Conservation (phyloP, 768 basidiomycete genomes). For the Mycena filopes region DNA sequence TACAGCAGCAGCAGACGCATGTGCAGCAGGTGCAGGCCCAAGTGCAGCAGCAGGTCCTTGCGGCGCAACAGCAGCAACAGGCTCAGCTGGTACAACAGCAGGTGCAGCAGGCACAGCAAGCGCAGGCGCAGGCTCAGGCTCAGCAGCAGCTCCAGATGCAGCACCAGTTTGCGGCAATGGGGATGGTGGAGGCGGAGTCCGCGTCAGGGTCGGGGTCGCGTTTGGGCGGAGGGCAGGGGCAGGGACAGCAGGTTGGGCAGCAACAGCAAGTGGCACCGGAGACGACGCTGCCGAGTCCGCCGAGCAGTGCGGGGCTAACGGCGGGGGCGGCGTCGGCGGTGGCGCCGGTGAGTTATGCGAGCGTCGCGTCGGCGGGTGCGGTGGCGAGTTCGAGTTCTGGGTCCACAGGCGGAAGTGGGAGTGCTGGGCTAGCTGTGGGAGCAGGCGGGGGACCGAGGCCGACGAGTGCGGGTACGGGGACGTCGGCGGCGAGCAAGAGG, state of each 20-base stretch:
- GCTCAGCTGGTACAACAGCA: no score
- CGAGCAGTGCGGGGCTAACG: neutral
- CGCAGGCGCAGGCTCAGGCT: neutral
- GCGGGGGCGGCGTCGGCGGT: neutral
- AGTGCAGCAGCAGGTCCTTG: no score
- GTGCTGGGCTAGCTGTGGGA: neutral
- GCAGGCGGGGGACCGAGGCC: neutral
- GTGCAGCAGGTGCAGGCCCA: no score
- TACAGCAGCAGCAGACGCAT: no score
- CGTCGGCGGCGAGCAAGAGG: slow-evolving; percentile 1
- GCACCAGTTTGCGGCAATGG: neutral
- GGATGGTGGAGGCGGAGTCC: neutral
- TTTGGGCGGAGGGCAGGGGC: neutral
- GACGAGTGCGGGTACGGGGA: neutral
- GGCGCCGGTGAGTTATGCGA: slow-evolving; percentile 5
- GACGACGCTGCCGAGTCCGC: neutral
- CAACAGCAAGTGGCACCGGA: neutral
- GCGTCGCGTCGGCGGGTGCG: no score
- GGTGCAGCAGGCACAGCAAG: no score
- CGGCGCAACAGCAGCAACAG: no score
- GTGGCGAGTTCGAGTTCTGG: neutral
- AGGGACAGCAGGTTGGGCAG: neutral
- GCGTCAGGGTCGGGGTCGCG: neutral
- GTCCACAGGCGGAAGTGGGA: neutral
- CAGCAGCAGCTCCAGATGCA: slow-evolving; percentile 4